phyloP scores from a whole-genome alignment of 2,329 filamentous ascomycete genomes.

The Ascochyta fabae region DNA sequence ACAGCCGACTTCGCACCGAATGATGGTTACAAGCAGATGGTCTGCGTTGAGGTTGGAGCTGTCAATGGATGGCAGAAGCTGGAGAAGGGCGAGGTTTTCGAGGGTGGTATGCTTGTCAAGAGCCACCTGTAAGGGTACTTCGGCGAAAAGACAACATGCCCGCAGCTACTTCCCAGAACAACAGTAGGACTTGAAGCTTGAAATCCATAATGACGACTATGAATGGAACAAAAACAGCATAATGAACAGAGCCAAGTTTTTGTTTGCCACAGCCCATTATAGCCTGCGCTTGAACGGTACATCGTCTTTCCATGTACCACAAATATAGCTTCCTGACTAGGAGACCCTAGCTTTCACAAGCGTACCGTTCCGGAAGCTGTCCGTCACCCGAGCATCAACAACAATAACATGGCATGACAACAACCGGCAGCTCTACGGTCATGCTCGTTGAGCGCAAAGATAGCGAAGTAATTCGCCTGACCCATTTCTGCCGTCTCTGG shows the following conservation, averaged over 20 bases:
- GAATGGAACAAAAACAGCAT: not conserved
- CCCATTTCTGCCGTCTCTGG: constrained; percentile 17
- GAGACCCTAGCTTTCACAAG: constrained; percentile 23
- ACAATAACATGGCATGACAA: constrained; percentile 32
- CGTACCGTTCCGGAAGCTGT: constrained; percentile 21
- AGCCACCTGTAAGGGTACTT: constrained; percentile 38
- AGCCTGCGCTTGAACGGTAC: not conserved
- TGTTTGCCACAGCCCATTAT: not conserved
- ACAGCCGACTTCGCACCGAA: constrained; percentile 90
- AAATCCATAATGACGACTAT: constrained; percentile 9
- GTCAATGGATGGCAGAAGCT: constrained; percentile 83
- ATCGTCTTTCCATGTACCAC: not conserved
- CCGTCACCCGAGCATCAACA: constrained; percentile 22
- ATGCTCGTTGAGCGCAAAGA: constrained; percentile 19
- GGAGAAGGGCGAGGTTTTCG: constrained; percentile 76
- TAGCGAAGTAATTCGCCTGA: constrained; percentile 21
- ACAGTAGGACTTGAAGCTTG: not conserved
- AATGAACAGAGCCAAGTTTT: not conserved
- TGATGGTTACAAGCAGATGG: constrained; percentile 89
- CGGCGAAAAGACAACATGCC: not conserved
- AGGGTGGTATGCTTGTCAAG: constrained; percentile 66
- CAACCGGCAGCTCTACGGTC: constrained; percentile 21
- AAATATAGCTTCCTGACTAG: constrained; percentile 6
- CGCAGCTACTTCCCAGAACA: not conserved
- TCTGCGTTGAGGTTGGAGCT: constrained; percentile 90